A percentile compares a stretch with the other conserved stretches of the same genome.
Evolutionary conservation across 371 early-diverging fungal species (phyloP).

Genomic region (Racocetra persica): DNA sequence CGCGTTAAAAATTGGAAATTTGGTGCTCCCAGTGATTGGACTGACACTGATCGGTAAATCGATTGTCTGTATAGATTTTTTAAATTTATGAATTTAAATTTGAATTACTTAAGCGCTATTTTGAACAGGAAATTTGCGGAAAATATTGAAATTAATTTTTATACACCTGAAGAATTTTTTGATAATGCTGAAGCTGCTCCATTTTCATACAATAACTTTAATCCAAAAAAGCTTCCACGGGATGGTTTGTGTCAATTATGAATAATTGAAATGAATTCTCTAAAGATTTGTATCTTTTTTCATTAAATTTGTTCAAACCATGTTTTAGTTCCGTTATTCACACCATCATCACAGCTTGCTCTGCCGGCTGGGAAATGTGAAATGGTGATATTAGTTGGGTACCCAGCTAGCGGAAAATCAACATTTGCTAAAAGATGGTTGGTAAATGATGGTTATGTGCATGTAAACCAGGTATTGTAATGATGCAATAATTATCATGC

Average conservation of each 20-base stretch:
- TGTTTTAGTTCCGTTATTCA: slow-evolving; percentile 46
- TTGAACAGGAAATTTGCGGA: slow-evolving; percentile 76
- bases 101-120: background rate
- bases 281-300: background rate
- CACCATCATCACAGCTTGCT: slow-evolving; percentile 49
- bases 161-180: slow-evolving; percentile 89
- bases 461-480: slow-evolving; percentile 77
- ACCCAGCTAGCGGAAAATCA: slow-evolving; percentile 89
- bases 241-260: slow-evolving; percentile 48
- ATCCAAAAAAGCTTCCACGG: slow-evolving; percentile 57
- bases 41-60: slow-evolving; percentile 75
- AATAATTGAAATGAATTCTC: background rate
- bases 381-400: slow-evolving; percentile 81
- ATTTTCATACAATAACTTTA: slow-evolving; percentile 63
- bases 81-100: background rate
- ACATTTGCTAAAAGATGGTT: slow-evolving; percentile 71
- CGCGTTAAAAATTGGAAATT: slow-evolving; percentile 70
- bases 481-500: background rate
- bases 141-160: slow-evolving; percentile 74
- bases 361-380: slow-evolving; percentile 57
- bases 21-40: slow-evolving; percentile 72
- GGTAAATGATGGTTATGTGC: slow-evolving; percentile 64
- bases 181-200: slow-evolving; percentile 57
- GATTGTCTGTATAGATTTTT: background rate
- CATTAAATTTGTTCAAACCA: background rate